Evolutionary conservation across 805 yeast species (phyloP).

Genomic region (Ascoidea asiatica): DNA sequence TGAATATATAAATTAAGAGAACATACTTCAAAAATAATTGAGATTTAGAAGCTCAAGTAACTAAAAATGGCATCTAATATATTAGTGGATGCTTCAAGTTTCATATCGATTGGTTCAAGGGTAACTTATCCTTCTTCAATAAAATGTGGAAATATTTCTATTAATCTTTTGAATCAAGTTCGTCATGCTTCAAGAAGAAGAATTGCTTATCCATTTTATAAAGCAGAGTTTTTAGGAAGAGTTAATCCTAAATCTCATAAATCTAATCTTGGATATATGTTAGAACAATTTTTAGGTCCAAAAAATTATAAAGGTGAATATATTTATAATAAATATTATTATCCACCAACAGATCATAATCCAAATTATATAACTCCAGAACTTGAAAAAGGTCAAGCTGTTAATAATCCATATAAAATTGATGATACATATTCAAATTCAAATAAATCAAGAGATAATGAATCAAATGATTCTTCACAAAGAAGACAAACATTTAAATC

Average conservation of each 20-base stretch:
- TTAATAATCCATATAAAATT: constrained; percentile 18
- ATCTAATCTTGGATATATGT: constrained; percentile 44
- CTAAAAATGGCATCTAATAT: neutral
- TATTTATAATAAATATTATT: constrained; percentile 58
- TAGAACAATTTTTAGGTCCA: constrained; percentile 74
- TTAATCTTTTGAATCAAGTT: constrained; percentile 25
- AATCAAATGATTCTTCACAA: constrained; percentile 7
- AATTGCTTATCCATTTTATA: constrained; percentile 40
- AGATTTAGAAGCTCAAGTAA: too few species aligned
- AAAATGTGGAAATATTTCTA: too few species aligned
- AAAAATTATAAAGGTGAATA: constrained; percentile 75
- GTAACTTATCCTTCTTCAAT: neutral
- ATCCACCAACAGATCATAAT: constrained; percentile 49
- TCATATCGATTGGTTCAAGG: too few species aligned
- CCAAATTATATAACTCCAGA: constrained; percentile 63
- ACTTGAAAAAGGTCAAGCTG: constrained; percentile 25
- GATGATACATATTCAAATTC: constrained; percentile 9
- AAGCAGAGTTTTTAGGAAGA: constrained; percentile 27
- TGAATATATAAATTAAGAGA: too few species aligned
- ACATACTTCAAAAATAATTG: too few species aligned
- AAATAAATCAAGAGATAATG: too few species aligned
- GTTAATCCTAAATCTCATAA: constrained; percentile 27
- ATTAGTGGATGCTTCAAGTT: too few species aligned
- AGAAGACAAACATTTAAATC: constrained; percentile 4
- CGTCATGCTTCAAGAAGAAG: constrained; percentile 36